Conservation (phyloP, 2,329 filamentous ascomycete genomes). For the Monascus ruber region DNA sequence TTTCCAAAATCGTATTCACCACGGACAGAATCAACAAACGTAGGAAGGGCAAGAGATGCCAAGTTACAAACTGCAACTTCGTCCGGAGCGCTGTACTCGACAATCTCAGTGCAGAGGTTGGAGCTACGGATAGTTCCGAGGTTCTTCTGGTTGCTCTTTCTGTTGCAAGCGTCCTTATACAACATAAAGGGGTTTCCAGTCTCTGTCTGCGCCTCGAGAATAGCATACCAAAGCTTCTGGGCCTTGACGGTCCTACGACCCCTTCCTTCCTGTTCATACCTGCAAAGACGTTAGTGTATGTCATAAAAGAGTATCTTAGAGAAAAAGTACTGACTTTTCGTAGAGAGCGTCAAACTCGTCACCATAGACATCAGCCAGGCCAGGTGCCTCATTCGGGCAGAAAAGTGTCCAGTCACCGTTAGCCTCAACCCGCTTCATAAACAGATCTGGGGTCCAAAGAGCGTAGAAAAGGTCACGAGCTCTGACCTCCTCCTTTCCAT, state of each 20-base stretch:
- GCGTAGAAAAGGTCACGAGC: conserved; percentile 96
- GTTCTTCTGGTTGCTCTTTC: conserved; percentile 99
- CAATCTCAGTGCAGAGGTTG: conserved; percentile 96
- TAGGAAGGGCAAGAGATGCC: conserved; percentile 83
- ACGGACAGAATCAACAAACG: conserved; percentile 75
- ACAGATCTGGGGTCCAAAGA: conserved; percentile 95
- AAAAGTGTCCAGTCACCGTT: conserved; percentile 96
- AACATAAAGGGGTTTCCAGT: conserved; percentile 99
- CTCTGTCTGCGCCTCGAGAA: conserved; percentile 96
- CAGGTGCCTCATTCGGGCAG: conserved; percentile 94
- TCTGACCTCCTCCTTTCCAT: conserved; percentile 95
- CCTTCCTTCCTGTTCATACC: conserved; percentile 78
- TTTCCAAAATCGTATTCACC: conserved; percentile 91
- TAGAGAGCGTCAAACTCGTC: conserved; percentile 96
- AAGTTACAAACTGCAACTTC: conserved; percentile 98
- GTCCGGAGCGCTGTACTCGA: conserved; percentile 94
- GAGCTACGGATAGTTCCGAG: conserved; percentile 96
- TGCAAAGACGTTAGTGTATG: conserved; percentile 16
- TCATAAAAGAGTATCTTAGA: not conserved
- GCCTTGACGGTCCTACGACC: conserved; percentile 88
- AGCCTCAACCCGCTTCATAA: conserved; percentile 99
- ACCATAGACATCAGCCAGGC: conserved; percentile 90
- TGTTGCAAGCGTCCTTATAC: conserved; percentile 97
- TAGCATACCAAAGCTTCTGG: conserved; percentile 99
- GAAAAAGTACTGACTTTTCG: conserved; percentile 39